A percentile compares a stretch with the other conserved stretches of the same genome.
Conservation (phyloP, 2,329 filamentous ascomycete species). For the Ceratocystis harringtonii region DNA sequence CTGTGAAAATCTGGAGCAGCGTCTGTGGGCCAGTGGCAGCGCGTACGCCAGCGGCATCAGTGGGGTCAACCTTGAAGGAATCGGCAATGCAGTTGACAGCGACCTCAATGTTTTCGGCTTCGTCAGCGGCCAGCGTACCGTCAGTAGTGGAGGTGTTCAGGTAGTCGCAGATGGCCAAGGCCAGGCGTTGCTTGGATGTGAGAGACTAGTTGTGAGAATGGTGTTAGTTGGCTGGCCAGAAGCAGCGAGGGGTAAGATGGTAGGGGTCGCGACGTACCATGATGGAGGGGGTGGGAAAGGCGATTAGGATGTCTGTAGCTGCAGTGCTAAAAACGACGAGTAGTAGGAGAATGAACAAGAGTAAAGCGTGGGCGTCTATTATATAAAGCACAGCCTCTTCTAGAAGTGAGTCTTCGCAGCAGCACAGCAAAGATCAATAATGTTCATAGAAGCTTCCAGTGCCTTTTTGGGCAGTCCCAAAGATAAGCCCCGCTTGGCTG, state of each 20-base stretch:
- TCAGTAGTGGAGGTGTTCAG: constrained; percentile 70
- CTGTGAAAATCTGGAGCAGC: constrained; percentile 79
- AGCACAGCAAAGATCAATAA: not conserved
- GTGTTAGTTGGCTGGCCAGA: not conserved
- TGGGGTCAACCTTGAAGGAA: constrained; percentile 86
- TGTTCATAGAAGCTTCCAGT: not conserved
- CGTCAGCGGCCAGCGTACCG: constrained; percentile 74
- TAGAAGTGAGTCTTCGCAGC: not conserved
- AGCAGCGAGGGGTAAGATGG: constrained; percentile 3
- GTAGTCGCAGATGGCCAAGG: constrained; percentile 95
- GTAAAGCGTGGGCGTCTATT: not conserved
- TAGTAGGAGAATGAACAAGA: not conserved
- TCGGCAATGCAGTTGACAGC: constrained; percentile 89
- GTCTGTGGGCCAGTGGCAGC: constrained; percentile 75
- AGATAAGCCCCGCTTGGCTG: not conserved
- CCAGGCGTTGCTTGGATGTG: constrained; percentile 64
- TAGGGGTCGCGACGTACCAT: not conserved
- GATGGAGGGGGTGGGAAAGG: not conserved
- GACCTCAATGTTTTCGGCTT: constrained; percentile 86
- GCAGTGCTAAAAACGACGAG: not conserved
- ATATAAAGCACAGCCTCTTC: not conserved
- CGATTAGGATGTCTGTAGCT: not conserved
- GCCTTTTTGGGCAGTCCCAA: not conserved
- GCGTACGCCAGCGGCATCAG: constrained; percentile 54
- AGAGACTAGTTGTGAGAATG: constrained; percentile 22